Evolutionary conservation across 352 stramenopile genomes (phyloP), one percentile per base, ranked within the genome.

Genomic region (Phytophthora aleatoria): DNA sequence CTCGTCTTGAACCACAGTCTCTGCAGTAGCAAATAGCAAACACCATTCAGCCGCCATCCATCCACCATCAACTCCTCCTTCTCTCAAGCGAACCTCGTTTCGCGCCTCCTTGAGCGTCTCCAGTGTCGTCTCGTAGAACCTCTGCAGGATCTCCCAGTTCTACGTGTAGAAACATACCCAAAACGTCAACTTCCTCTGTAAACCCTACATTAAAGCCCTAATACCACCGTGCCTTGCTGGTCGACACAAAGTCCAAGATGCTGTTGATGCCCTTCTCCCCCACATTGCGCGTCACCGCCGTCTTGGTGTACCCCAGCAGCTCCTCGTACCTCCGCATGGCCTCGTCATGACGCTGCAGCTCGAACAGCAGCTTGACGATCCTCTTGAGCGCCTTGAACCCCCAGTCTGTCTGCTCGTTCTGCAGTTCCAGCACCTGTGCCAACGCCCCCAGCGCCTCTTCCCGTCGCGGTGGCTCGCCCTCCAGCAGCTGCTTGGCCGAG

Each of bases 1-100:
- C 97, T 98, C 24, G 93, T 98, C 74, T 98, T 98, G 80, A 98
- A 98, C 95, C 95, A 98, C 12, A 98, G 57, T 3, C 95, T 83
- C 81, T 93, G 52, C 26, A 51, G n/a, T 9, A 33, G 20, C 15
- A 31, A 50, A 5, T 7, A 53, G 10, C 20, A 20, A 20, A 20
- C 20, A 20, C 20, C 20, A 20, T 20, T 65, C 3, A 70, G 26
- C 27, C 26, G 38, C 13, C 15, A 15, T 35, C 24, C 2, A 27
- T 20, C 30, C 30, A 33, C 7, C 3, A 8, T 33, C 30, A 33
- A 33, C 33, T 10, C 33, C 33, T 38, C 33, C 33, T 13, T 12
- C 33, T 38, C 33, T 30, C 24, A 31, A 13, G 35, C 35, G 11
- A 28, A 67, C 64, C 79, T 95, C 85, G 50, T 94, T 95, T 8